These are phyloP conservation scores for Hyphopichia fennica DNA, from an alignment of 1,139 yeast genomes.

Conservation along the genomic window DNA sequence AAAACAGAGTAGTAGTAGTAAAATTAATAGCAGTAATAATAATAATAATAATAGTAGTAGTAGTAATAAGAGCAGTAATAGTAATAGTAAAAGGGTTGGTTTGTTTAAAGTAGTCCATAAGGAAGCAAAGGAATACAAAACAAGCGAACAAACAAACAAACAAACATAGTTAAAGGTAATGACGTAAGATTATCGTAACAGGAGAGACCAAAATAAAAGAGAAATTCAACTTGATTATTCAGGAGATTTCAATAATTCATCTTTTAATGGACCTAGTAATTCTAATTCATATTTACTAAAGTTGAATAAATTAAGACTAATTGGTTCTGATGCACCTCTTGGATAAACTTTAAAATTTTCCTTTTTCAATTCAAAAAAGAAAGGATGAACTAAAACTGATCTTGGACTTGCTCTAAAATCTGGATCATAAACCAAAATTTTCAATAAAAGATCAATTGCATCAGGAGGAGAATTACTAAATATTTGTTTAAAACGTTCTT, in stretches of 20 bases:
- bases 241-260: conserved; percentile 25
- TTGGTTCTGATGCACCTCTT: conserved; percentile 45
- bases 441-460: conserved; percentile 69
- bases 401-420: conserved; percentile 65
- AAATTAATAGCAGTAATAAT: no score
- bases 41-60: not conserved
- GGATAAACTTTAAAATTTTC: conserved; percentile 61
- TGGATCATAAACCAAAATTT: conserved; percentile 73
- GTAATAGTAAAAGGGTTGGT: not conserved
- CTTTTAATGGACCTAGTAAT: conserved; percentile 45
- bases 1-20: no score
- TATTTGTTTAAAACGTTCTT: conserved; percentile 65
- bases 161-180: no score
- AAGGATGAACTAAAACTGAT: conserved; percentile 67
- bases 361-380: conserved; percentile 66
- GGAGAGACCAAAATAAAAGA: not conserved
- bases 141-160: no score
- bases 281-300: conserved; percentile 55
- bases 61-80: not conserved
- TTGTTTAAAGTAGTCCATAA: no score
- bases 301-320: conserved; percentile 48
- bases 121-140: no score
- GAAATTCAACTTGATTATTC: not conserved
- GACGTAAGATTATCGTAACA: not conserved
- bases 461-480: conserved; percentile 68